Evolutionary conservation across 805 yeast species (phyloP), one percentile per base, ranked within the genome.

Genomic region (Blastobotrys attinorum): DNA sequence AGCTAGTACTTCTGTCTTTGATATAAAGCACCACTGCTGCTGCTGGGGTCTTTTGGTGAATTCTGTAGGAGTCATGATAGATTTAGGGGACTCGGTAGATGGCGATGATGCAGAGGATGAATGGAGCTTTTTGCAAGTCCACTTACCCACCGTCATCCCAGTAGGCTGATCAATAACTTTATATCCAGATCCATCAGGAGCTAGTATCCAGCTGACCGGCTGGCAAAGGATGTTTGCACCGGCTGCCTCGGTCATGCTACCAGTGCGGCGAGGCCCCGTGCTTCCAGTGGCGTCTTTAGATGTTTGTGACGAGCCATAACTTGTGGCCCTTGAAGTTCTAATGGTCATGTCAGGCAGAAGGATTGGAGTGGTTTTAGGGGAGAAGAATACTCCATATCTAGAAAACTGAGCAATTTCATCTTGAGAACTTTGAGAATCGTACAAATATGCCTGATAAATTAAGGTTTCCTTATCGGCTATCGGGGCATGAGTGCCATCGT

Each of bases 191-290:
- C 38, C 25, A 2, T 47, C 49, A 21, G 32, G 40, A 22, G 41
- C 40, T 18, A 53, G 41, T 10, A 40, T 25, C 55, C 55, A 53
- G 22, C 49, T 40, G 33, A 53, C 51, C 15, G 55, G 55, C 46
- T 48, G 48, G 33, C 42, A 47, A 37, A 42, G 37, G 5, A 16
- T 25, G 37, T 42, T 41, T 18, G 20, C 15, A 8, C 22, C 4
- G 8, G 33, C 25, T 40, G 20, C 27, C 45, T 20, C 33, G 37
- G 16, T 34, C 5, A 34, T 11, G n/a, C n/a, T n/a, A n/a, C n/a
- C n/a, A n/a, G n/a, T n/a, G n/a, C n/a, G n/a, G n/a, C n/a, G n/a
- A 11, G 37, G 22, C 3, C n/a, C 21, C 13, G 37, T 4, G 15
- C 10, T n/a, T 13, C 22, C 8, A 22, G 22, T 34, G 21, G 41